Evolutionary conservation across 768 basidiomycete species (phyloP), one percentile per base, ranked within the genome.

Genomic region (Amanita rubescens): DNA sequence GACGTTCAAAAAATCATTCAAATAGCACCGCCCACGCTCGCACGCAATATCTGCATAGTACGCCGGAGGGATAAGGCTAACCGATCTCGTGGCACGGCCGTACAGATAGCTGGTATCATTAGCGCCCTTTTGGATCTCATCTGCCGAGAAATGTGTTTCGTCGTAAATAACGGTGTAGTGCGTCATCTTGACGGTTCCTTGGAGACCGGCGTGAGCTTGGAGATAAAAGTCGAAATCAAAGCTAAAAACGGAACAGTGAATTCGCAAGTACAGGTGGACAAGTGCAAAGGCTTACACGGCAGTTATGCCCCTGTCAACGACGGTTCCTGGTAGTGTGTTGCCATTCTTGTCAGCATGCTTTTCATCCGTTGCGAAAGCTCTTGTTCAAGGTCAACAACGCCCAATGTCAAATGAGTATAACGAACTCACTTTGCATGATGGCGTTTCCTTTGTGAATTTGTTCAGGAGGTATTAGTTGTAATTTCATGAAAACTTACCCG

Each of bases 1-100:
- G 3, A 73, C 77, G 64, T 22, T 34, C 32, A 91, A 65, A 48
- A 89, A 82, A 0, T 84, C 81, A 56, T 90, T 87, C 37, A 92
- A 58, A 61, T 90, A 92, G 62, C 75, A 85, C 34, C 89, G 69
- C 0, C 85, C 90, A 9, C 90, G 73, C 67, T 92, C 89, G 63
- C 88, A 90, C 1, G 87, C 90, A 48, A 91, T 67, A 67, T 91
- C 88, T 6, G 87, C 85, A 59, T 89, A 90, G 62, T 89, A 89
- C 0, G 88, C 88, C 0, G 88, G 77, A 0, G 90, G 88, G 10
- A 90, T 75, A 20, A 92, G 71, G 62, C 86, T 89, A 27, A 94
- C 91, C 0, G 89, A 85, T 60, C 87, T 85, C 3, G 89, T 94
- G 0, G 90, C 89, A 3, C 90, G 79, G 0, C 85, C 89, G 59